phyloP scores from a whole-genome alignment of 139 green algal species.

The Nannochloris sp. region DNA sequence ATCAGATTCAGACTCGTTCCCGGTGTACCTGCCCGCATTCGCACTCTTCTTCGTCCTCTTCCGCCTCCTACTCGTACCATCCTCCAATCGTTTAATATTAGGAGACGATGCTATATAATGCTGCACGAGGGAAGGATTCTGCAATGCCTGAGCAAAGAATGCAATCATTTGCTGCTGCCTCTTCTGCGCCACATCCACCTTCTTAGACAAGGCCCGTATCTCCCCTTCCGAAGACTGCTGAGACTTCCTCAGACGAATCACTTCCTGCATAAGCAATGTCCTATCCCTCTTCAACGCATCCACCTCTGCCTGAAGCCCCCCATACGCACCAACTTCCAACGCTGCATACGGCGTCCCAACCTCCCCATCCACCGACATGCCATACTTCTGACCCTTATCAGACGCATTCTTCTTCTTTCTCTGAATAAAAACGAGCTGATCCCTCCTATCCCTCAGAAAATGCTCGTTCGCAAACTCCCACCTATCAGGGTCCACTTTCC shows the following conservation, averaged over 20 bases:
- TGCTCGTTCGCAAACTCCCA: conserved; percentile 97
- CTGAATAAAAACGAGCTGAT: conserved; percentile 75
- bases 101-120: conserved; percentile 36
- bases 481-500: conserved; percentile 90
- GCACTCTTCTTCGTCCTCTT: conserved; percentile 12
- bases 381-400: background rate
- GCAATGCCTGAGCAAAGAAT: conserved; percentile 67
- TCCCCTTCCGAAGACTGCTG: conserved; percentile 50
- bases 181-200: conserved; percentile 58
- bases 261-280: conserved; percentile 77
- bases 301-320: conserved; percentile 57
- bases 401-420: conserved; percentile 48
- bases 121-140: conserved; percentile 70
- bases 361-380: background rate
- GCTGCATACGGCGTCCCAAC: background rate
- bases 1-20: conserved; percentile 9
- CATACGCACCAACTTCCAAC: conserved; percentile 69
- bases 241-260: conserved; percentile 70
- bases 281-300: conserved; percentile 80
- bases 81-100: conserved; percentile 31
- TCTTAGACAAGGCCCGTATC: conserved; percentile 46
- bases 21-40: conserved; percentile 1
- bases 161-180: conserved; percentile 74
- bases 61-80: conserved; percentile 30
- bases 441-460: conserved; percentile 64